A percentile compares a stretch with the other conserved stretches of the same genome.
These are phyloP conservation scores for Globisporangium lucens DNA, from an alignment of 352 stramenopile species.

Conservation along the genomic window DNA sequence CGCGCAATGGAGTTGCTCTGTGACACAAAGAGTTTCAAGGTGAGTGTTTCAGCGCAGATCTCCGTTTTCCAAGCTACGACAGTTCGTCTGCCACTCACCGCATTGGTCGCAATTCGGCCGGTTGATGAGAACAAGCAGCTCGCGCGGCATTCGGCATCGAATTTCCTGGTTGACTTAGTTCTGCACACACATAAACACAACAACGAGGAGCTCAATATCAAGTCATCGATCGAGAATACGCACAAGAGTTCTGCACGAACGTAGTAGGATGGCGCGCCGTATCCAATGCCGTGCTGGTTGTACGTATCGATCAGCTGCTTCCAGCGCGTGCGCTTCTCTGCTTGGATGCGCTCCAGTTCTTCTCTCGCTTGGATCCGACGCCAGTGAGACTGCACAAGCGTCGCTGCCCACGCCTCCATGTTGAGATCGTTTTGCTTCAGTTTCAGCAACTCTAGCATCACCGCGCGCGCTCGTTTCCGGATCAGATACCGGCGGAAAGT, in stretches of 20 bases:
- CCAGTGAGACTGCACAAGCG: slow-evolving; percentile 70
- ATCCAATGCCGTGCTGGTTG: slow-evolving; percentile 66
- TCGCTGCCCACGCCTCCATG: slow-evolving; percentile 69
- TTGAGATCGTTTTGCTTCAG: slow-evolving; percentile 40
- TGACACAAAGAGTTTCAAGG: background rate
- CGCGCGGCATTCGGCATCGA: slow-evolving; percentile 87
- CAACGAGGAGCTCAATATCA: slow-evolving; percentile 3
- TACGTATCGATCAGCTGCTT: slow-evolving; percentile 90
- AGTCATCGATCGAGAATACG: background rate
- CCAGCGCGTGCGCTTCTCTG: slow-evolving; percentile 69
- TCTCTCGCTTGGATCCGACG: slow-evolving; percentile 36
- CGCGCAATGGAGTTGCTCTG: slow-evolving; percentile 46
- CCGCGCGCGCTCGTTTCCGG: slow-evolving; percentile 35
- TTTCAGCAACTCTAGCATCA: slow-evolving; percentile 47
- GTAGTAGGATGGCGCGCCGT: slow-evolving; percentile 91
- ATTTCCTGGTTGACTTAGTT: slow-evolving; percentile 92
- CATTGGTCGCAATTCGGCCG: slow-evolving; percentile 88
- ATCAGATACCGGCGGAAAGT: slow-evolving; percentile 41
- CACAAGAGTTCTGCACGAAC: slow-evolving; percentile 27
- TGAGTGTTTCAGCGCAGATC: background rate
- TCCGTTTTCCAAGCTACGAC: background rate
- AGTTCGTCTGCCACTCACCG: slow-evolving; percentile 30
- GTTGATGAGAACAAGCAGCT: slow-evolving; percentile 77
- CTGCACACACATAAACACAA: slow-evolving; percentile 35
- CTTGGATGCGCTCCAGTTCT: slow-evolving; percentile 32